phyloP scores from a whole-genome alignment of 1,284 basidiomycete genomes.

The Lignosus rhinocerotis region DNA sequence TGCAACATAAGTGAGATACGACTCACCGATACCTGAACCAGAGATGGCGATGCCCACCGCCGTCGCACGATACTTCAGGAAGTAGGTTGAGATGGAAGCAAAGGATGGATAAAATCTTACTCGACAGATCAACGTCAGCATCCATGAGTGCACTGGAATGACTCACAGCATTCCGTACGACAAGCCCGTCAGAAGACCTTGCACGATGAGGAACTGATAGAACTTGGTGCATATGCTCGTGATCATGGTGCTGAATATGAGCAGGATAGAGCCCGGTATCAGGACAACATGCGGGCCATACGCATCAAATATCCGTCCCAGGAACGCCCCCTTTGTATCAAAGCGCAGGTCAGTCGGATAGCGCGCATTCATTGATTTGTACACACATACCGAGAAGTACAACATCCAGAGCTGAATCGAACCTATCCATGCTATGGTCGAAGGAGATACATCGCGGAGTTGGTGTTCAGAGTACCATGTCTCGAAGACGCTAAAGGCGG shows the following conservation, averaged over 20 bases:
- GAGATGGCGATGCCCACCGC: slow-evolving; percentile 50
- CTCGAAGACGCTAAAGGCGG: slow-evolving; percentile 42
- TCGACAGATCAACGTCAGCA: neutral
- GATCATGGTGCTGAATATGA: slow-evolving; percentile 37
- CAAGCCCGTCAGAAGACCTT: slow-evolving; percentile 38
- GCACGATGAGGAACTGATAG: slow-evolving; percentile 40
- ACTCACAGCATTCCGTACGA: slow-evolving; percentile 39
- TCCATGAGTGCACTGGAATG: neutral
- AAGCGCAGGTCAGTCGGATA: neutral
- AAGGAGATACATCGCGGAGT: slow-evolving; percentile 34
- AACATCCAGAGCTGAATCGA: slow-evolving; percentile 43
- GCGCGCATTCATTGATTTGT: too few relatives aligned
- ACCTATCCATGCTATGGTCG: slow-evolving; percentile 49
- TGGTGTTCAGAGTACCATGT: slow-evolving; percentile 44
- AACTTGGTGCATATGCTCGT: slow-evolving; percentile 36
- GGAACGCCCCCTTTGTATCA: slow-evolving; percentile 31
- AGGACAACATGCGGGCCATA: slow-evolving; percentile 33
- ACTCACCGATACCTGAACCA: slow-evolving; percentile 33
- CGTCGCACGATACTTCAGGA: slow-evolving; percentile 55
- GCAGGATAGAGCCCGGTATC: slow-evolving; percentile 34
- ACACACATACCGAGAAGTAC: slow-evolving; percentile 37
- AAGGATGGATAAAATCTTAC: slow-evolving; percentile 33
- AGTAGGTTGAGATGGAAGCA: slow-evolving; percentile 45
- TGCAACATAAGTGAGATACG: neutral
- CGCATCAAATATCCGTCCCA: slow-evolving; percentile 39